Conservation (phyloP, 768 basidiomycete species). For the Auricularia auricula-judae region DNA sequence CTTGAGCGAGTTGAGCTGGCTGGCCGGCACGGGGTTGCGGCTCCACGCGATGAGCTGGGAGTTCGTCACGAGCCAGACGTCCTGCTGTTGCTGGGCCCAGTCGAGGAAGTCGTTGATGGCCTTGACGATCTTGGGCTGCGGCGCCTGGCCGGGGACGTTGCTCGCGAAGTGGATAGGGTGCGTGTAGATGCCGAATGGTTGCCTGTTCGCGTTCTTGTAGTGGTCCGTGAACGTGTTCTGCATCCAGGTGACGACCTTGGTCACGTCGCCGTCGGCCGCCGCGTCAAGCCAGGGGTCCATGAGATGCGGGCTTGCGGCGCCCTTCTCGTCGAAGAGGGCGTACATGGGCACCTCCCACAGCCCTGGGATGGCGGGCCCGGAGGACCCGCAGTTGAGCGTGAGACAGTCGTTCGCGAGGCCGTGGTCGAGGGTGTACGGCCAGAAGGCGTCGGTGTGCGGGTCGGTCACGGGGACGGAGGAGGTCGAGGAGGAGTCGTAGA, state of each 20-base stretch:
- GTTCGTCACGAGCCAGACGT: conserved; percentile 68
- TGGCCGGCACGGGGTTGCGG: conserved; percentile 50
- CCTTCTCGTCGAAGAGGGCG: conserved; percentile 54
- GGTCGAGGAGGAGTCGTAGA: conserved; percentile 57
- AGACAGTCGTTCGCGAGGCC: conserved; percentile 74
- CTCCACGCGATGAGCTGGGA: conserved; percentile 69
- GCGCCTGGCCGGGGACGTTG: conserved; percentile 37
- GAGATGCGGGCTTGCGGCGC: conserved; percentile 47
- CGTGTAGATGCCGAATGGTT: conserved; percentile 72
- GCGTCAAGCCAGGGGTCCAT: conserved; percentile 81
- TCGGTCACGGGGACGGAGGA: conserved; percentile 58
- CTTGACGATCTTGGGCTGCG: conserved; percentile 37
- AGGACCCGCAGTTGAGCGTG: conserved; percentile 18
- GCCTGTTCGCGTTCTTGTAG: conserved; percentile 51
- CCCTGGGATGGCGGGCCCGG: conserved; percentile 53
- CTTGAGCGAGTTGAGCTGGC: conserved; percentile 40
- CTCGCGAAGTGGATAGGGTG: conserved; percentile 68
- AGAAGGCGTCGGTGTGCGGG: conserved; percentile 58
- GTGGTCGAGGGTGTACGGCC: conserved; percentile 75
- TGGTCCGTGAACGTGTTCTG: conserved; percentile 62
- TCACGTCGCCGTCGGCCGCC: conserved; percentile 36
- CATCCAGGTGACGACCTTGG: conserved; percentile 60
- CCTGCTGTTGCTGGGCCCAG: conserved; percentile 63
- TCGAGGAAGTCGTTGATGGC: conserved; percentile 77
- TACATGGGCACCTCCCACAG: conserved; percentile 86